Base-by-base conservation (phyloP, 208 protist genomes). In the Borovskyia barvae region DNA sequence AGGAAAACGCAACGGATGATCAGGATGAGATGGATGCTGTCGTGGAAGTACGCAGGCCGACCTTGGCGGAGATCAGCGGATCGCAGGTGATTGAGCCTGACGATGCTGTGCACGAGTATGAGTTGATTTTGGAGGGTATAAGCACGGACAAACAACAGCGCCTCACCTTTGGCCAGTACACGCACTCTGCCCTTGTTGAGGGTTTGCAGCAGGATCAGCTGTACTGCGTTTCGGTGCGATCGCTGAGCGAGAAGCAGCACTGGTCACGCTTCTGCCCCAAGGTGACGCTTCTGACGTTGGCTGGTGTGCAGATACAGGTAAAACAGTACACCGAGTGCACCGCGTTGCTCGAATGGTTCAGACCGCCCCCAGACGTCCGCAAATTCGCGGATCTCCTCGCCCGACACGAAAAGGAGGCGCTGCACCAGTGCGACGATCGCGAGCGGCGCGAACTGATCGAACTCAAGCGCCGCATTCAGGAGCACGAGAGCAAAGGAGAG, bases 221-320 rank as follows among this genome's bases (percentile, higher is more conserved):
- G 39, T 97, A 95, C 72, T 76, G 66, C 39, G 69, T 94, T 8
- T 85, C 71, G 19, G 77, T 97, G 19, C 82, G 89, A 22, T 93
- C 85, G 8, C 63, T 84, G 28, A 92, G 80, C 60, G 75, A 78
- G 53, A 86, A 86, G 45, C 42, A 82, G 59, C 82, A 91, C 51
- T 95, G 88, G 92, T 94, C 87, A 0, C 66, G 78, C 61, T 82
- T 85, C 30, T 95, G 87, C 3, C 80, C 79, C 55, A 83, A 86
- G 50, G 73, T 80, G 29, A 83, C 85, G 14, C 43, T 97, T n/a
- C 67, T 93, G 30, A 97, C 92, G 25, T 77, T 97, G 33, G 32
- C 59, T 6, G 57, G 82, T 5, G 84, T 97, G 61, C 61, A 69
- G 37, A 64, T 77, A 24, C 46, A 63, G 3, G 71, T 92, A 24